Percentiles rank a stretch among this genome's conserved stretches.
Conservation (phyloP, 257 asterid species). For the Solanum paucissectum region DNA sequence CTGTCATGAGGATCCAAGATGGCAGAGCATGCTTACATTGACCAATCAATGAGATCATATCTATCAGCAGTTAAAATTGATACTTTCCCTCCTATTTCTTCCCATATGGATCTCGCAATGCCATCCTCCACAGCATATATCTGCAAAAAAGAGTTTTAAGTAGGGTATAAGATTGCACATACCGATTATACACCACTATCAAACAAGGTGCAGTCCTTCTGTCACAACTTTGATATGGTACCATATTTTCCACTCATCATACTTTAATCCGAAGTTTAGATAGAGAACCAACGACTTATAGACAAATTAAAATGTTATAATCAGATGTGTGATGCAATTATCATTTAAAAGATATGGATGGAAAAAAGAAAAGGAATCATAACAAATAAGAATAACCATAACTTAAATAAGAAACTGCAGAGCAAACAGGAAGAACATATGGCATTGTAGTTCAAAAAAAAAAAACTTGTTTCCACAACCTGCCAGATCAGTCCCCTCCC, state of each 20-base stretch:
- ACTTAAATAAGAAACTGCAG: neutral
- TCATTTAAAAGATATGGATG: neutral
- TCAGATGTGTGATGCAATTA: neutral
- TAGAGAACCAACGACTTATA: neutral
- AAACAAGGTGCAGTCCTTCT: neutral
- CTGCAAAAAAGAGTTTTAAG: constrained; percentile 31
- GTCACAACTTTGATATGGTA: neutral
- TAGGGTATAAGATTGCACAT: neutral
- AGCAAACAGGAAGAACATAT: neutral
- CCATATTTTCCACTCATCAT: neutral
- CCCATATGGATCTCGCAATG: constrained; percentile 57
- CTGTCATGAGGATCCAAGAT: neutral
- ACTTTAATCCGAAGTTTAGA: neutral
- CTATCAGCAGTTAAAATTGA: constrained; percentile 67
- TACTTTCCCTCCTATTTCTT: constrained; percentile 66
- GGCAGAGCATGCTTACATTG: constrained; percentile 51
- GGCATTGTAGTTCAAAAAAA: neutral
- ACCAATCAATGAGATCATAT: constrained; percentile 80
- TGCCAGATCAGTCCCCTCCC: neutral
- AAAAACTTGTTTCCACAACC: neutral
- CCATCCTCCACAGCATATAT: constrained; percentile 71
- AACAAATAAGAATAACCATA: neutral
- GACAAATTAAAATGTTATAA: neutral
- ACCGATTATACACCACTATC: neutral
- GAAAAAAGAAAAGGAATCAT: neutral